A percentile compares a stretch with the other conserved stretches of the same genome.
Conservation (phyloP, 352 stramenopile species). For the Plasmopara viticola region DNA sequence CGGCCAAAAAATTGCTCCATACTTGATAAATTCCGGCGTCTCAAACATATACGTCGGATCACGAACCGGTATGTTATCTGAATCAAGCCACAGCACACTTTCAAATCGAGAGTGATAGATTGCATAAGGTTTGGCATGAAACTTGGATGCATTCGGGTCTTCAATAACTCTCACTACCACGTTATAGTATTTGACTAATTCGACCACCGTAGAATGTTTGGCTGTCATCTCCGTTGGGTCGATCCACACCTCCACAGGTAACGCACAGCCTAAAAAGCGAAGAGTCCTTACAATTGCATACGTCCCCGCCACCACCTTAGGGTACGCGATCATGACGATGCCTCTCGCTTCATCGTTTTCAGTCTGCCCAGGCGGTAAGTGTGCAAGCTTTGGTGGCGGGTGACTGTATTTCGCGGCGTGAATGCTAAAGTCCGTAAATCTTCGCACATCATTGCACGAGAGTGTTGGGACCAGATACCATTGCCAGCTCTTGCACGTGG, state of each 20-base stretch:
- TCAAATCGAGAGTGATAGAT: slow-evolving; percentile 75
- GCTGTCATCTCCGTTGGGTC: slow-evolving; percentile 42
- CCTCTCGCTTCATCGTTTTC: slow-evolving; percentile 25
- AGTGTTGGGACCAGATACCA: slow-evolving; percentile 45
- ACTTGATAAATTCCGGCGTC: slow-evolving; percentile 44
- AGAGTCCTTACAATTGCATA: slow-evolving; percentile 68
- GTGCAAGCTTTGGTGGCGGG: slow-evolving; percentile 16
- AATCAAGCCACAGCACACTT: slow-evolving; percentile 73
- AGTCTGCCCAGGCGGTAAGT: slow-evolving; percentile 5
- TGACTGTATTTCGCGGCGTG: slow-evolving; percentile 38
- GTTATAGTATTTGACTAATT: slow-evolving; percentile 47
- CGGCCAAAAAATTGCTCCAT: slow-evolving; percentile 78
- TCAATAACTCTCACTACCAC: slow-evolving; percentile 49
- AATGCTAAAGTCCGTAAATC: slow-evolving; percentile 70
- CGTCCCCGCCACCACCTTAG: slow-evolving; percentile 53
- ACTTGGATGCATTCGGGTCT: slow-evolving; percentile 61
- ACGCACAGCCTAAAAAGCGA: slow-evolving; percentile 30
- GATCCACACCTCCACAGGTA: slow-evolving; percentile 68
- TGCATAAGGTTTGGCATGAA: slow-evolving; percentile 72
- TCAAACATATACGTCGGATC: slow-evolving; percentile 83
- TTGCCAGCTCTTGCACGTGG: slow-evolving; percentile 67
- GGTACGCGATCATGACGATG: slow-evolving; percentile 67
- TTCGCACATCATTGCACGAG: slow-evolving; percentile 51
- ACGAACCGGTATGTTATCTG: slow-evolving; percentile 68
- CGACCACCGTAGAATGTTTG: slow-evolving; percentile 50